These are phyloP conservation scores for Sordariomycetes sp. DNA, from an alignment of 2,329 filamentous ascomycete genomes.

Conservation along the genomic window DNA sequence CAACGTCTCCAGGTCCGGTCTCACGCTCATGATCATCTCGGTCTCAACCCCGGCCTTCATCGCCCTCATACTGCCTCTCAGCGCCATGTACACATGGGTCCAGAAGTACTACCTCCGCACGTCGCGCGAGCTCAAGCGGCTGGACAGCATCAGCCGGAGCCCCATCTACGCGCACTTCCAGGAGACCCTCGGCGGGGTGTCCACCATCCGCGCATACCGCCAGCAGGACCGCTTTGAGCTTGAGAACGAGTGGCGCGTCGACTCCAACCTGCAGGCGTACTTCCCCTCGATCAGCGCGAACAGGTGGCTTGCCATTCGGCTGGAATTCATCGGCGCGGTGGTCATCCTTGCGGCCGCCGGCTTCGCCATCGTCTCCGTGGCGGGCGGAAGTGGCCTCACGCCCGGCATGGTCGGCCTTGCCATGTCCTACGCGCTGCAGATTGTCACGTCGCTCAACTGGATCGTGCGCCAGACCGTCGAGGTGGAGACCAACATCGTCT, in stretches of 20 bases:
- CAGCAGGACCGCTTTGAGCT: conserved; percentile 79
- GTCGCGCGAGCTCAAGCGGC: conserved; percentile 87
- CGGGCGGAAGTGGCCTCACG: conserved; percentile 50
- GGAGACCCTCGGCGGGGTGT: conserved; percentile 86
- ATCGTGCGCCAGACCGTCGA: conserved; percentile 97
- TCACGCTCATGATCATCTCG: conserved; percentile 81
- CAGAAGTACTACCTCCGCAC: conserved; percentile 96
- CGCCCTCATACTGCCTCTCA: conserved; percentile 69
- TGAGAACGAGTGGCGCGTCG: conserved; percentile 96
- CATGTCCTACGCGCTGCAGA: conserved; percentile 96
- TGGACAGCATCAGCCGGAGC: conserved; percentile 90
- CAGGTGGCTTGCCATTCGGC: conserved; percentile 85
- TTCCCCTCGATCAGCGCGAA: conserved; percentile 93
- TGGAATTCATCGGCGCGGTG: conserved; percentile 90
- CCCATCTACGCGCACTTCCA: conserved; percentile 98
- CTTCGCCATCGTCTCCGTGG: conserved; percentile 72
- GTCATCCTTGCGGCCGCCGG: conserved; percentile 84
- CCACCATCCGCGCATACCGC: conserved; percentile 88
- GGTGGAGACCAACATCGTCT: conserved; percentile 99
- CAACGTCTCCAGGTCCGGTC: conserved; percentile 63
- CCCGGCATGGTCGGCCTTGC: conserved; percentile 78
- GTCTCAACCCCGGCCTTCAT: conserved; percentile 72
- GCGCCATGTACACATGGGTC: conserved; percentile 77
- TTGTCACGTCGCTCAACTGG: conserved; percentile 96
- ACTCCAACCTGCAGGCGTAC: conserved; percentile 87